phyloP scores from a whole-genome alignment of 2,329 filamentous ascomycete genomes.

The Tolypocladium inflatum region DNA sequence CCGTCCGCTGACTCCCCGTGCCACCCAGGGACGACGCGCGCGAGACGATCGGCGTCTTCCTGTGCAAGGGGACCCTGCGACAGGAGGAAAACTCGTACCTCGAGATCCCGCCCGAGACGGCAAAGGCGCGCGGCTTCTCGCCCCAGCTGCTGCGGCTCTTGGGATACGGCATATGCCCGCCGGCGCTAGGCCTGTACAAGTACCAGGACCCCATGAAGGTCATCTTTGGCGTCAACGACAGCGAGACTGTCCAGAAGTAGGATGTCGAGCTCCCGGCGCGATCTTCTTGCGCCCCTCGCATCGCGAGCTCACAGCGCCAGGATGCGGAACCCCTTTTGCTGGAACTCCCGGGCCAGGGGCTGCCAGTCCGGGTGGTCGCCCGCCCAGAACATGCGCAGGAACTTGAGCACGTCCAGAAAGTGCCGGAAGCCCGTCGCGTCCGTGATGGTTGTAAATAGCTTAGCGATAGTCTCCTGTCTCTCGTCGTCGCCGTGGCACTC shows the following conservation, averaged over 20 bases:
- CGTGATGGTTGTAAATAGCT: slow-evolving; percentile 9
- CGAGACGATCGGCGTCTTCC: slow-evolving; percentile 22
- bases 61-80: slow-evolving; percentile 22
- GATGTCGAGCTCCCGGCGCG: background rate
- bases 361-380: slow-evolving; percentile 15
- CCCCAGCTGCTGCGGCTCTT: slow-evolving; percentile 21
- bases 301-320: slow-evolving; percentile 9
- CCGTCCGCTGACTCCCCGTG: background rate
- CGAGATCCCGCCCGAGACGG: slow-evolving; percentile 17
- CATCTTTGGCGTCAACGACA: slow-evolving; percentile 24
- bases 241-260: slow-evolving; percentile 16
- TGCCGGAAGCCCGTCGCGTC: slow-evolving; percentile 13
- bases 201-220: slow-evolving; percentile 27
- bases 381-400: slow-evolving; percentile 15
- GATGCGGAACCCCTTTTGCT: slow-evolving; percentile 12
- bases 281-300: background rate
- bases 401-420: slow-evolving; percentile 11
- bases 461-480: slow-evolving; percentile 9
- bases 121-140: slow-evolving; percentile 17
- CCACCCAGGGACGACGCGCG: slow-evolving; percentile 14
- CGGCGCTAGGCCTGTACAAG: slow-evolving; percentile 23
- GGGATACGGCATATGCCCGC: slow-evolving; percentile 22
- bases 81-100: slow-evolving; percentile 25
- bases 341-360: slow-evolving; percentile 11
- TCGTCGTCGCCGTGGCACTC: slow-evolving; percentile 12